Evolutionary conservation across 2,329 filamentous ascomycete genomes (phyloP).

Genomic region (Calonectria fujianensis): DNA sequence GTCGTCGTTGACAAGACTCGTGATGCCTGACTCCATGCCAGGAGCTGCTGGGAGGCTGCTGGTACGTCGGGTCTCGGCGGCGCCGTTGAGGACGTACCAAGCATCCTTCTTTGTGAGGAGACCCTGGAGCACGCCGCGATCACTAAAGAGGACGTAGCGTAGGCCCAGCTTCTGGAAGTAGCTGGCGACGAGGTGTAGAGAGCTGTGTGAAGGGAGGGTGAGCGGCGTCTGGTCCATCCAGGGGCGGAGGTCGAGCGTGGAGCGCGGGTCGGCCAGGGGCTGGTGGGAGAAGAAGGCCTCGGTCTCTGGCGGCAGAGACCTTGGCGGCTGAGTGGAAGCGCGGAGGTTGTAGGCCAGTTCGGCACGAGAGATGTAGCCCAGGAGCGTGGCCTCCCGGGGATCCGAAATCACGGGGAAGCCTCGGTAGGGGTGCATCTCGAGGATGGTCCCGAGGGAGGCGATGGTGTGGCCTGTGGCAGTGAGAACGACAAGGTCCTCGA

Average conservation of each 20-base stretch:
- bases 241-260: constrained; percentile 89
- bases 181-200: constrained; percentile 87
- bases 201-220: constrained; percentile 85
- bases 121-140: constrained; percentile 87
- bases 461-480: constrained; percentile 93
- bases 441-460: constrained; percentile 80
- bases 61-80: constrained; percentile 75
- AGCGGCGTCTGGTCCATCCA: constrained; percentile 99
- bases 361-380: constrained; percentile 95
- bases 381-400: constrained; percentile 83
- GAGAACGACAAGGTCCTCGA: constrained; percentile 92
- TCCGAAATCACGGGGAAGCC: constrained; percentile 94
- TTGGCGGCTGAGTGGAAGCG: constrained; percentile 71
- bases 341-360: constrained; percentile 88
- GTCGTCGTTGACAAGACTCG: constrained; percentile 56
- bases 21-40: constrained; percentile 59
- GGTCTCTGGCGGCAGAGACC: constrained; percentile 80
- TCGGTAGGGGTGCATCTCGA: constrained; percentile 85
- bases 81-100: constrained; percentile 92
- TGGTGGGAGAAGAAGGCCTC: constrained; percentile 91
- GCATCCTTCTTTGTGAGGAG: constrained; percentile 98
- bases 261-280: constrained; percentile 84
- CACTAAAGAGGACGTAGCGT: constrained; percentile 90
- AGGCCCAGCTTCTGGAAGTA: constrained; percentile 98
- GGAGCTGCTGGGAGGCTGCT: constrained; percentile 50